These are phyloP conservation scores for Solanum pimpinellifolium DNA, from an alignment of 257 asterid species.

Conservation along the genomic window DNA sequence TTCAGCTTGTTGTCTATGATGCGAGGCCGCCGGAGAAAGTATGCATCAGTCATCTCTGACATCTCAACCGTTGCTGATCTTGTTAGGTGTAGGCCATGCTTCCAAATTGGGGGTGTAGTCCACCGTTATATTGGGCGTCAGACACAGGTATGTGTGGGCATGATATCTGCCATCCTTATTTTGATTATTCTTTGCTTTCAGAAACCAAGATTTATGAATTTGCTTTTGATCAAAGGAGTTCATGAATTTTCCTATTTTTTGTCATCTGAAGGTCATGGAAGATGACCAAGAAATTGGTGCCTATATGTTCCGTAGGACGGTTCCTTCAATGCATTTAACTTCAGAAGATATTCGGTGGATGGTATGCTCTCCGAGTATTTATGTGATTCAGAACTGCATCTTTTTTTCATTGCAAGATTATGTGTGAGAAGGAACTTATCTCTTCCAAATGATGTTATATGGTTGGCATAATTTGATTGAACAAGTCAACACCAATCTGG, in stretches of 20 bases:
- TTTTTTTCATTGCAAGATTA: neutral
- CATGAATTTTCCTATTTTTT: neutral
- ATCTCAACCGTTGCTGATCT: conserved; percentile 77
- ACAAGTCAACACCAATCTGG: neutral
- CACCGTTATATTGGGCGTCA: conserved; percentile 98
- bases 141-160: conserved; percentile 50
- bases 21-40: conserved; percentile 72
- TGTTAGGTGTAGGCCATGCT: conserved; percentile 76
- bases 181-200: neutral
- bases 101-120: conserved; percentile 95
- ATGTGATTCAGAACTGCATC: neutral
- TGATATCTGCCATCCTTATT: neutral
- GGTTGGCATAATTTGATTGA: neutral
- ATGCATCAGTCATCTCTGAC: conserved; percentile 50
- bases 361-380: conserved; percentile 38
- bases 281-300: conserved; percentile 96
- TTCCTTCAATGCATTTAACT: conserved; percentile 77
- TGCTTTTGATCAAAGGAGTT: neutral
- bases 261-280: conserved; percentile 78
- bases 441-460: neutral
- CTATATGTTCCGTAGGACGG: conserved; percentile 98
- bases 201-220: neutral
- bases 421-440: neutral
- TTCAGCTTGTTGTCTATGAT: conserved; percentile 66
- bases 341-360: conserved; percentile 89